Evolutionary conservation across 495 filamentous ascomycete species (phyloP).

Genomic region (Ascodesmis nigricans): DNA sequence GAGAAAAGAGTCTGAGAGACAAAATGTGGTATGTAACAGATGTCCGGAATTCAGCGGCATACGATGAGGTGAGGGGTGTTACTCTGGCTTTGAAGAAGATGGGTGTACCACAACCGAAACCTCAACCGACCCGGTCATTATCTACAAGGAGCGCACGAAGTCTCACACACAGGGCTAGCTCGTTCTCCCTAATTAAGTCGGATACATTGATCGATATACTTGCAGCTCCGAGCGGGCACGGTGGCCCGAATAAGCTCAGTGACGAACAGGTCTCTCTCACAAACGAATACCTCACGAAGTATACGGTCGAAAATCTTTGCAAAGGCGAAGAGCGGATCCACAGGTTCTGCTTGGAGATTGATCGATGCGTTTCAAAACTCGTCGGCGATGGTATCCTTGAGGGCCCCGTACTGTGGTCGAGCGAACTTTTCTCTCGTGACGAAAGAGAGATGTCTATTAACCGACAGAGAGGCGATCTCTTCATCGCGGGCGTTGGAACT

Average conservation of each 20-base stretch:
- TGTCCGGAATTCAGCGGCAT: slow-evolving; percentile 72
- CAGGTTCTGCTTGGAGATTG: slow-evolving; percentile 76
- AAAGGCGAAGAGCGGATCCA: slow-evolving; percentile 90
- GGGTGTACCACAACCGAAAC: slow-evolving; percentile 39
- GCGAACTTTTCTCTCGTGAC: slow-evolving; percentile 65
- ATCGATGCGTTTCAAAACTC: slow-evolving; percentile 65
- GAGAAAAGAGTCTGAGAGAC: slow-evolving; percentile 47
- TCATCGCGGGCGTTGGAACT: slow-evolving; percentile 29
- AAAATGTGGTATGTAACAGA: slow-evolving; percentile 99
- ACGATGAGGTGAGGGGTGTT: slow-evolving; percentile 74
- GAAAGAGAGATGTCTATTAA: slow-evolving; percentile 51
- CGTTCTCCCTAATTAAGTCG: slow-evolving; percentile 61
- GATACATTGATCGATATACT: slow-evolving; percentile 73
- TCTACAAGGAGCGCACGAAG: slow-evolving; percentile 24
- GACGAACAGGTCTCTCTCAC: slow-evolving; percentile 86
- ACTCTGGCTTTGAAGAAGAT: slow-evolving; percentile 80
- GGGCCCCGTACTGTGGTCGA: slow-evolving; percentile 79
- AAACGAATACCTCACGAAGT: slow-evolving; percentile 58
- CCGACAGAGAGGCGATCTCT: slow-evolving; percentile 32
- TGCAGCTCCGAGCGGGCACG: slow-evolving; percentile 60
- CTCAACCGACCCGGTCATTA: slow-evolving; percentile 29
- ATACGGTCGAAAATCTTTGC: slow-evolving; percentile 80
- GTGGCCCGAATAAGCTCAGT: slow-evolving; percentile 81
- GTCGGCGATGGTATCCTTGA: slow-evolving; percentile 72
- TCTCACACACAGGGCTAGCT: slow-evolving; percentile 31